A percentile compares a stretch with the other conserved stretches of the same genome.
Conservation (phyloP, 2,329 filamentous ascomycete species). For the Thielaviopsis musarum region DNA sequence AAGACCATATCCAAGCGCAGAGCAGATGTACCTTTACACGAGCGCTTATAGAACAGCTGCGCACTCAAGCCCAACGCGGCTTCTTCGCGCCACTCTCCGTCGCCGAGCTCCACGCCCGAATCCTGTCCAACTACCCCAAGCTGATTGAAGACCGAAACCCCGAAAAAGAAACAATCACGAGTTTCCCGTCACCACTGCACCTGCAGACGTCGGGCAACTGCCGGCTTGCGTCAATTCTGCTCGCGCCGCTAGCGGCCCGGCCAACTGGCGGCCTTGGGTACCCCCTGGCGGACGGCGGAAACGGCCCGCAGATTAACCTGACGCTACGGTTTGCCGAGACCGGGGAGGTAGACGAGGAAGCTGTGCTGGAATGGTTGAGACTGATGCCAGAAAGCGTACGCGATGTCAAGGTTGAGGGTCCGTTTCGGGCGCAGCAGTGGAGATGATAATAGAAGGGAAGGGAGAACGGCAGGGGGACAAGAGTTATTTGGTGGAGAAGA, state of each 20-base stretch:
- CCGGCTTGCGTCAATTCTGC: conserved; percentile 36
- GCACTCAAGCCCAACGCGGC: conserved; percentile 28
- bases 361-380: conserved; percentile 41
- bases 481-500: too few species aligned
- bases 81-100: conserved; percentile 29
- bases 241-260: conserved; percentile 29
- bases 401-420: conserved; percentile 38
- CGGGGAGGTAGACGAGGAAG: conserved; percentile 33
- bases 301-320: conserved; percentile 30
- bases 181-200: conserved; percentile 36
- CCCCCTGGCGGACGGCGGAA: conserved; percentile 19
- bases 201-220: conserved; percentile 38
- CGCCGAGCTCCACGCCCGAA: conserved; percentile 35
- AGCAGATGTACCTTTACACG: conserved; percentile 36
- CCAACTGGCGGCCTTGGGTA: too few species aligned
- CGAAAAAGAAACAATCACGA: conserved; percentile 30
- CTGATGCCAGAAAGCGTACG: conserved; percentile 39
- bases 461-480: neutral
- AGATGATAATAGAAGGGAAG: conserved; percentile 5
- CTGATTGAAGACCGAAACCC: conserved; percentile 32
- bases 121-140: conserved; percentile 34
- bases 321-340: conserved; percentile 31
- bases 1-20: conserved; percentile 31
- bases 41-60: conserved; percentile 32
- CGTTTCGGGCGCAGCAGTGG: conserved; percentile 20